Percentiles rank a stretch among this genome's conserved stretches.
phyloP scores from a whole-genome alignment of 2,329 filamentous ascomycete species.

The Lomentospora prolificans region DNA sequence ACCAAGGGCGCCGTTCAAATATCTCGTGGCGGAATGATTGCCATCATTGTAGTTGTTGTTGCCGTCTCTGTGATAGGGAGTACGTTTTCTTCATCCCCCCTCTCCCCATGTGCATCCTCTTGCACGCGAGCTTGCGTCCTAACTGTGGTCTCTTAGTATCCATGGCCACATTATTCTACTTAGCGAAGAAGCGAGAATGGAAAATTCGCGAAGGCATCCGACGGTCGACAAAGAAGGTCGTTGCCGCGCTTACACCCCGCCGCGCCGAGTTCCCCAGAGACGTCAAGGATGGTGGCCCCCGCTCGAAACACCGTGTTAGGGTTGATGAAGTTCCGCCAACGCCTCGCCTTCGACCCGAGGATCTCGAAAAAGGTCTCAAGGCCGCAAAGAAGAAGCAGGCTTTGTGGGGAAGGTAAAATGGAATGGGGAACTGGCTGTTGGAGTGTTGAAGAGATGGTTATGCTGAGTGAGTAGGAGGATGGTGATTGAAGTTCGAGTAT shows the following conservation, averaged over 20 bases:
- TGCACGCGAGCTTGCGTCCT: not conserved
- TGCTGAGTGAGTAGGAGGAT: too few relatives aligned
- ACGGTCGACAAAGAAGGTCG: conserved; percentile 54
- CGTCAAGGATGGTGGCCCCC: conserved; percentile 32
- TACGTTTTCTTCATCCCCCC: conserved; percentile 29
- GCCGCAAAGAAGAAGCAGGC: conserved; percentile 24
- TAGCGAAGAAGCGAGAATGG: conserved; percentile 82
- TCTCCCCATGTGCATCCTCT: too few relatives aligned
- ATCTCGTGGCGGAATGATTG: conserved; percentile 60
- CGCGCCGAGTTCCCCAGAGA: conserved; percentile 50
- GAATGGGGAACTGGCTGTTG: not conserved
- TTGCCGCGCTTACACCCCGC: conserved; percentile 51
- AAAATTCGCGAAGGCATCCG: conserved; percentile 63
- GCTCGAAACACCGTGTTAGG: conserved; percentile 26
- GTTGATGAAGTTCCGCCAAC: conserved; percentile 52
- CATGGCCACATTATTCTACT: conserved; percentile 60
- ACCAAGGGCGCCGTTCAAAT: conserved; percentile 51
- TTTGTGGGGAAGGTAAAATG: conserved; percentile 16
- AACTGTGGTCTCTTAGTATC: conserved; percentile 34
- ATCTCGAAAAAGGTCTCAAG: conserved; percentile 48
- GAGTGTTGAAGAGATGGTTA: not conserved
- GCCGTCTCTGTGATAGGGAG: conserved; percentile 59
- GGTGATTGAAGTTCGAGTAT: not conserved
- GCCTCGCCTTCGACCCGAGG: conserved; percentile 40
- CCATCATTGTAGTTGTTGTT: conserved; percentile 64